These are phyloP conservation scores for Xanthoconium separans DNA, from an alignment of 1,284 basidiomycete species.

Conservation along the genomic window DNA sequence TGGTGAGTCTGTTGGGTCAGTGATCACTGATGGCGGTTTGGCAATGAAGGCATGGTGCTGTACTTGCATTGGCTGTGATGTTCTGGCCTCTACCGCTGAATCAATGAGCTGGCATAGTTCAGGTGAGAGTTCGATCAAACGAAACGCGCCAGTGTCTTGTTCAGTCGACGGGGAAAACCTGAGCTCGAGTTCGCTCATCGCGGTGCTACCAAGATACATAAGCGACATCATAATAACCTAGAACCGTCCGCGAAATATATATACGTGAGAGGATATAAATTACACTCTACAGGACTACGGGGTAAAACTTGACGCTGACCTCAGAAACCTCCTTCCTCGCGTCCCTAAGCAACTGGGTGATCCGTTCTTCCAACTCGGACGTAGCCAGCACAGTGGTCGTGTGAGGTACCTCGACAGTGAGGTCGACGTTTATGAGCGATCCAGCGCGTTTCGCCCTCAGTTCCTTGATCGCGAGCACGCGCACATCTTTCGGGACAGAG, in stretches of 20 bases:
- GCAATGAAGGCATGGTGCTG: neutral
- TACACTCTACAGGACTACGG: constrained; percentile 27
- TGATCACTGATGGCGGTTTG: neutral
- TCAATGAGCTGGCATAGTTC: constrained; percentile 59
- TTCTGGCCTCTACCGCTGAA: constrained; percentile 34
- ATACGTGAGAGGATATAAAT: neutral
- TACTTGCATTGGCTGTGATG: constrained; percentile 21
- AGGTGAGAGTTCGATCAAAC: constrained; percentile 65
- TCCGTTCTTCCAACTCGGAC: constrained; percentile 60
- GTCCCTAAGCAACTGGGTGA: constrained; percentile 58
- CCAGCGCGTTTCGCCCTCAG: constrained; percentile 80
- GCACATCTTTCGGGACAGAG: neutral
- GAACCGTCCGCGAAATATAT: neutral
- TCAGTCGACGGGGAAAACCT: constrained; percentile 50
- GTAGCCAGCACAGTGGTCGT: constrained; percentile 59
- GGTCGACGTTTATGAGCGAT: constrained; percentile 71
- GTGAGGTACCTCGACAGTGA: constrained; percentile 67
- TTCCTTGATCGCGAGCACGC: constrained; percentile 56
- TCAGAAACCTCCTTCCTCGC: constrained; percentile 75
- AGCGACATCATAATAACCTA: too few species aligned
- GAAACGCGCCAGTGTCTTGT: constrained; percentile 52
- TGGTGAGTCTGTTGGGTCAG: constrained; percentile 51
- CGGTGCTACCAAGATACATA: too few species aligned
- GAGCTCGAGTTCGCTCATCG: constrained; percentile 39
- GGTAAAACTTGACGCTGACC: constrained; percentile 71